Evolutionary conservation across 1,284 basidiomycete genomes (phyloP), one percentile per base, ranked within the genome.

Genomic region (Tylopilus orsonianus): DNA sequence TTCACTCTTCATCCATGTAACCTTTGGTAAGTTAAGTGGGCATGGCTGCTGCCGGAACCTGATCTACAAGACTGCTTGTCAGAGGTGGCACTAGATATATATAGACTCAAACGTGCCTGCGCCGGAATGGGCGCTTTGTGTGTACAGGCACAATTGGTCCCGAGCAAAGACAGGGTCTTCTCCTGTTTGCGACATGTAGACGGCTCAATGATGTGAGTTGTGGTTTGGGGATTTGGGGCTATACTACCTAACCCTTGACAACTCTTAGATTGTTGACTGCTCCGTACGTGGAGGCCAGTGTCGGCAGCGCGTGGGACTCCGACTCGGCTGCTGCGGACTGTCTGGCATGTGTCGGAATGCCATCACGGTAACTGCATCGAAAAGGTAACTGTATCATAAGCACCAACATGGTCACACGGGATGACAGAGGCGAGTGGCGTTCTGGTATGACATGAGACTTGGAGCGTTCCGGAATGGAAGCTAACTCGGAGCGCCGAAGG

Each of bases 261-360:
- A 18, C 29, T 18, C 18, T n/a, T 18, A 20, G 29, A 56, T 18
- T 18, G 23, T 14, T 29, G 19, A 44, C 35, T 24, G 9, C 20
- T 40, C 18, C 27, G 3, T 35, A 23, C 29, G 12, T 27, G 26
- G 14, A 23, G 14, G 43, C 26, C 38, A 7, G 42, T 62, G 45
- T 60, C 57, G 57, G 58, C 61, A 62, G 29, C 36, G 37, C 55
- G 61, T 64, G 52, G 42, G 58, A 60, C 33, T 35, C 50, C 37
- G 55, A 46, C 40, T 64, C 57, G 57, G 54, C 27, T 64, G 45
- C 38, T 37, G 27, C 12, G 14, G 14, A 32, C 14, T 13, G 30
- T n/a, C 13, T 13, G 16, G 16, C 30, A 32, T 32, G 30, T 13
- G n/a, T 2, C 12, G 14, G 14, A 32, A 29, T 38, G 24, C 38